Conservation (phyloP, 1,139 yeast species). For the Blastobotrys buckinghamii region DNA sequence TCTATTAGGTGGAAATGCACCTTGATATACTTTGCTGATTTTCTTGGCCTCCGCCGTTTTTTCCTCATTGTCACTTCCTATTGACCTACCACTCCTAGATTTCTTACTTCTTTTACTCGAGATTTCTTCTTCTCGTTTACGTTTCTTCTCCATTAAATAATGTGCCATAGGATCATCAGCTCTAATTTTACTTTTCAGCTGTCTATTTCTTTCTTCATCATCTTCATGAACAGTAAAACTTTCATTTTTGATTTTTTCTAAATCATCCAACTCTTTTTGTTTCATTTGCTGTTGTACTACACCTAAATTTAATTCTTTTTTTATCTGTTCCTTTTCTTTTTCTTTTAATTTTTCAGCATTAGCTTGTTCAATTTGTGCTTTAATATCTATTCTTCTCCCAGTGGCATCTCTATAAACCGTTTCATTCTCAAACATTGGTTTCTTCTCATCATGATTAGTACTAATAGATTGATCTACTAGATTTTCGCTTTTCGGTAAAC, state of each 20-base stretch:
- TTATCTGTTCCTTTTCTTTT: constrained; percentile 27
- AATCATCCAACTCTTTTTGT: constrained; percentile 24
- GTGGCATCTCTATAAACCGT: constrained; percentile 57
- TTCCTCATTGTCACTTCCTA: too few species aligned
- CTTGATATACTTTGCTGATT: constrained; percentile 34
- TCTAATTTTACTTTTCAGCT: constrained; percentile 34
- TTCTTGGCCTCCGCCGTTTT: background rate
- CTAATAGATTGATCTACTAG: constrained; percentile 23
- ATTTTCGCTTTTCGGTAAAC: constrained; percentile 31
- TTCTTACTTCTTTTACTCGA: background rate
- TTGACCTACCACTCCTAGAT: background rate
- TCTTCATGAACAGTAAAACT: constrained; percentile 34
- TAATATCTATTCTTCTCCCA: constrained; percentile 47
- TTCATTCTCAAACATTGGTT: constrained; percentile 17
- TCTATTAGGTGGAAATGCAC: constrained; percentile 59
- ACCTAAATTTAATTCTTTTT: constrained; percentile 40
- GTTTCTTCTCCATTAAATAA: constrained; percentile 24
- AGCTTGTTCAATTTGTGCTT: constrained; percentile 25
- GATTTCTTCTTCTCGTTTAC: background rate
- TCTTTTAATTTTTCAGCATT: constrained; percentile 29
- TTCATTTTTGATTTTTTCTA: constrained; percentile 31
- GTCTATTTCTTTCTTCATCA: constrained; percentile 38
- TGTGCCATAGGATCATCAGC: constrained; percentile 65
- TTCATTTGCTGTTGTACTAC: constrained; percentile 38
- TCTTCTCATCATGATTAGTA: constrained; percentile 5